These are phyloP conservation scores for Sarocladium oryzae DNA, from an alignment of 2,329 filamentous ascomycete species.

Conservation along the genomic window DNA sequence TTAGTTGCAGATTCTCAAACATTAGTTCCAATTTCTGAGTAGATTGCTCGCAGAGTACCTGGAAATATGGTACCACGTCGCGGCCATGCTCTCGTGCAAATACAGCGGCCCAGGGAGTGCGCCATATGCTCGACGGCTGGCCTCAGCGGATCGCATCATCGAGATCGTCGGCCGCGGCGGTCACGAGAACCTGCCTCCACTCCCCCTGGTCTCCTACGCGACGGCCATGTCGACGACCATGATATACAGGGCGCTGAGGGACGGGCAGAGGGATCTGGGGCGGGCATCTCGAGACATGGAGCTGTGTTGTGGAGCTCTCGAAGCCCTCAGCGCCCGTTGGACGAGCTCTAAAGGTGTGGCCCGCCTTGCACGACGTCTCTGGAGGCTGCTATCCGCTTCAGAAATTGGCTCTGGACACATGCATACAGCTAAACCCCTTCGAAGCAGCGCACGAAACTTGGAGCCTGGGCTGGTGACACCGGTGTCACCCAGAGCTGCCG, in stretches of 20 bases:
- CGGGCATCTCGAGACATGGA: conserved; percentile 11
- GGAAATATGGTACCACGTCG: conserved; percentile 17
- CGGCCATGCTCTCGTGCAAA: conserved; percentile 17
- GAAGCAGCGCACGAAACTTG: not conserved
- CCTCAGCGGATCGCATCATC: conserved; percentile 14
- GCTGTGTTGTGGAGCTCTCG: conserved; percentile 12
- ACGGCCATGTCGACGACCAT: conserved; percentile 17
- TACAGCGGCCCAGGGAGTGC: conserved; percentile 15
- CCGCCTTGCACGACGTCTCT: conserved; percentile 11
- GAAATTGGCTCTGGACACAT: not conserved
- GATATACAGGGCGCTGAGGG: conserved; percentile 15
- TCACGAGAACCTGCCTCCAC: conserved; percentile 12
- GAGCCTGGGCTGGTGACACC: no score
- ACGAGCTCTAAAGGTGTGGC: conserved; percentile 13
- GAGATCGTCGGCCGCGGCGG: conserved; percentile 11
- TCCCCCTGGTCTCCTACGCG: conserved; percentile 16
- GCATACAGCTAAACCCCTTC: not conserved
- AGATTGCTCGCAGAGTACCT: conserved; percentile 14
- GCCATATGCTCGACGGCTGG: conserved; percentile 14
- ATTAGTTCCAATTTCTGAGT: no score
- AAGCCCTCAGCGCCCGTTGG: conserved; percentile 12
- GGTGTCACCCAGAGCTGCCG: no score
- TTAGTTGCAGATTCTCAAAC: conserved; percentile 5
- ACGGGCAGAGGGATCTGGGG: conserved; percentile 10
- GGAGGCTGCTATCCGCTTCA: not conserved